Evolutionary conservation across 345 rosid genomes (phyloP), one percentile per base, ranked within the genome.

Genomic region (Rhizophora apiculata): DNA sequence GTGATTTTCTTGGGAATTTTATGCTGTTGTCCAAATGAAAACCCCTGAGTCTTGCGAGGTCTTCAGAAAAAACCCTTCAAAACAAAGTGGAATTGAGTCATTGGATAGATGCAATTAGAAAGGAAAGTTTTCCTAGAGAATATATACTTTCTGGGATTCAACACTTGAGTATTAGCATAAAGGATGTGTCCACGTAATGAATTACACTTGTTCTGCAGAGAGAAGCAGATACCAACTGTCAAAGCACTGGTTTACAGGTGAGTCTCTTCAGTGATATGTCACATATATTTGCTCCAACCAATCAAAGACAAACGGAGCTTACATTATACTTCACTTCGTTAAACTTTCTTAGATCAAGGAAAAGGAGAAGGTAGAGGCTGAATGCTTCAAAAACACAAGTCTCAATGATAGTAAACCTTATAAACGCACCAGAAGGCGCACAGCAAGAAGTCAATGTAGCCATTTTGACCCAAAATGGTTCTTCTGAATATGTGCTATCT

Each of bases 391-490:
- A 11, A 13, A 56, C 34, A 61, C 67, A 68, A 77, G 68, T 63
- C 48, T 72, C 46, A 67, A 75, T 9, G 64, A 37, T 39, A 70
- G n/a, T 46, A 81, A 78, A 62, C 68, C 69, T 61, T 29, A 65
- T 49, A 67, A 53, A 24, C 64, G 53, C 56, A 74, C 69, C 78
- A 82, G 76, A 80, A 84, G 79, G 73, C 74, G 76, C 13, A 39
- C 63, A 10, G 36, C 68, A 56, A 84, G 88, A 85, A 82, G 90
- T 48, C 82, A 68, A 84, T 84, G 89, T 88, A 81, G 74, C 39
- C 21, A 22, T 43, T 32, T 36, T 20, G 9, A 58, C 24, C 51
- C 49, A 71, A 52, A 65, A 29, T 68, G 32, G 20, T 62, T 68
- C 19, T 8, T 54, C 56, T 59, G 58, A 66, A 62, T 61, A 10